Evolutionary conservation across 768 basidiomycete genomes (phyloP).

Genomic region (Lactarius tabidus): DNA sequence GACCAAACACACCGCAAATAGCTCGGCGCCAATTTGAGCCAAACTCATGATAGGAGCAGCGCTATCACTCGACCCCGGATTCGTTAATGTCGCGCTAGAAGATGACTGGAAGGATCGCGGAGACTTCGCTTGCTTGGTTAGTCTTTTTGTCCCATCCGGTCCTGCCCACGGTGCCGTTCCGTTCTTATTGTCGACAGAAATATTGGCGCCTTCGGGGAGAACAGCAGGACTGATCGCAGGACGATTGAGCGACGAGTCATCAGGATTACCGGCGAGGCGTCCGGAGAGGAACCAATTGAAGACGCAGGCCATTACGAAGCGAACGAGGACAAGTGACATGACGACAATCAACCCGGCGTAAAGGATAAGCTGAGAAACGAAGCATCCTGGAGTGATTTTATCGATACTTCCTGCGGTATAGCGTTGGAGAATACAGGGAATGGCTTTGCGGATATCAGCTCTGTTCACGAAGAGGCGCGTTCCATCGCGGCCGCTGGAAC

Average conservation of each 20-base stretch:
- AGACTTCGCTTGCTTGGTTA: slow-evolving; percentile 46
- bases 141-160: slow-evolving; percentile 46
- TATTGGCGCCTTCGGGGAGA: slow-evolving; percentile 92
- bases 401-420: slow-evolving; percentile 95
- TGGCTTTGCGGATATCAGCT: slow-evolving; percentile 55
- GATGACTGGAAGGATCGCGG: slow-evolving; percentile 47
- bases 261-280: slow-evolving; percentile 73
- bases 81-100: slow-evolving; percentile 53
- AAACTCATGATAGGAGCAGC: slow-evolving; percentile 72
- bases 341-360: slow-evolving; percentile 91
- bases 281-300: slow-evolving; percentile 96
- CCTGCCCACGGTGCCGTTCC: slow-evolving; percentile 96
- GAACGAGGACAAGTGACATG: slow-evolving; percentile 81
- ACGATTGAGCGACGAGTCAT: slow-evolving; percentile 65
- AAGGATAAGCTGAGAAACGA: slow-evolving; percentile 83
- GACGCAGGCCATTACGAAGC: slow-evolving; percentile 93
- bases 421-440: slow-evolving; percentile 78
- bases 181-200: slow-evolving; percentile 84
- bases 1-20: slow-evolving; percentile 92
- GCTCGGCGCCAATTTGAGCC: slow-evolving; percentile 88
- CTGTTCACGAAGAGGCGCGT: slow-evolving; percentile 83
- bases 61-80: slow-evolving; percentile 35
- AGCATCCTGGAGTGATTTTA: slow-evolving; percentile 94
- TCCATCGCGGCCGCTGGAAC: slow-evolving; percentile 75
- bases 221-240: slow-evolving; percentile 92